These are phyloP conservation scores for Beauveria varroae DNA, from an alignment of 2,329 filamentous ascomycete genomes.

Conservation along the genomic window DNA sequence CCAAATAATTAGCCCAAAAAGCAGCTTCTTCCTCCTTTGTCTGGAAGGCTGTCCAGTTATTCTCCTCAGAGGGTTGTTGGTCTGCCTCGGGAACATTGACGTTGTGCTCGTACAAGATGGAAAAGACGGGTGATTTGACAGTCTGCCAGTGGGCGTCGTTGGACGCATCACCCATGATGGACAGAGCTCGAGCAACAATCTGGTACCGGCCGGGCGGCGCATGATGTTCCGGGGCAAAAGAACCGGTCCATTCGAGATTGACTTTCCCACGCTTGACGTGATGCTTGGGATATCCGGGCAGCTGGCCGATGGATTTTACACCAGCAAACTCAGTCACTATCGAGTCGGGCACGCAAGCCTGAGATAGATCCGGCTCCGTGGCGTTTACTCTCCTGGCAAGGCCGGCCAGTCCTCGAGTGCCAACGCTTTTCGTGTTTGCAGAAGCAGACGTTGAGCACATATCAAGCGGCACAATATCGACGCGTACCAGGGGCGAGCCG, in stretches of 20 bases:
- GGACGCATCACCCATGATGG: conserved; percentile 1
- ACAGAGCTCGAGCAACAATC: conserved; percentile 8
- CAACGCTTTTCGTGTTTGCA: not conserved
- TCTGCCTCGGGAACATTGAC: not conserved
- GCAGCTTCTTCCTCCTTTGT: not conserved
- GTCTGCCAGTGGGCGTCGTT: not conserved
- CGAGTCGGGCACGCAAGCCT: not conserved
- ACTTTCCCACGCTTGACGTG: not conserved
- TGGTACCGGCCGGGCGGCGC: conserved; percentile 9
- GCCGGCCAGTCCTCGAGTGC: not conserved
- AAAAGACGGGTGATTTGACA: not conserved
- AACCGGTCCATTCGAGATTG: not conserved
- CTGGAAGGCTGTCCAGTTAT: not conserved
- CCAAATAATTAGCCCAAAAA: not conserved
- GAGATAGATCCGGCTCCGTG: not conserved
- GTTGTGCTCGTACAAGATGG: not conserved
- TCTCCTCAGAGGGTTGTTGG: not conserved
- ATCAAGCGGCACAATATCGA: not conserved
- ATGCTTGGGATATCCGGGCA: not conserved
- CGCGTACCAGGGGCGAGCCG: not conserved
- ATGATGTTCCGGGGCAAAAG: not conserved
- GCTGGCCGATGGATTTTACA: conserved; percentile 5
- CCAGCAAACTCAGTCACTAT: not conserved
- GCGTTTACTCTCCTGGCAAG: not conserved
- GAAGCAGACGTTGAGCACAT: not conserved